phyloP scores from a whole-genome alignment of 768 basidiomycete species.

The Termitomyces sp. region DNA sequence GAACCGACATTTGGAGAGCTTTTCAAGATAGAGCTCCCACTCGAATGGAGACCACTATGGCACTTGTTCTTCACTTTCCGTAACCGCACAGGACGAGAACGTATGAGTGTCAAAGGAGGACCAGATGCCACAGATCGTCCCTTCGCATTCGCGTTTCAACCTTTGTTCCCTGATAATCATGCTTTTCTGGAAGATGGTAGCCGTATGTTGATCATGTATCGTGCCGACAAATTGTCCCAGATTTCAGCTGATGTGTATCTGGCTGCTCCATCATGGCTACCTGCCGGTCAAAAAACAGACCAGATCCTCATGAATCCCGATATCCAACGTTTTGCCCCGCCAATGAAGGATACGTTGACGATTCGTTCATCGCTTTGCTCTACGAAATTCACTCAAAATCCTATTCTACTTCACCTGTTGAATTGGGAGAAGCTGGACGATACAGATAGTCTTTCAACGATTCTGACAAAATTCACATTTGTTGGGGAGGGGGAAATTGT shows the following conservation, averaged over 20 bases:
- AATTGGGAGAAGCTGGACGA: conserved; percentile 74
- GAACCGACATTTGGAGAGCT: conserved; percentile 92
- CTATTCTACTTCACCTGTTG: conserved; percentile 72
- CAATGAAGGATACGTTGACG: conserved; percentile 70
- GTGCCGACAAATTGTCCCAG: conserved; percentile 64
- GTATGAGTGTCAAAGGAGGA: conserved; percentile 29
- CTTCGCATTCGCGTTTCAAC: conserved; percentile 91
- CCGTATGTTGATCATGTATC: conserved; percentile 81
- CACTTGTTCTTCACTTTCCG: conserved; percentile 95
- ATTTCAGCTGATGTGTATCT: conserved; percentile 71
- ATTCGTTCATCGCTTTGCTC: conserved; percentile 91
- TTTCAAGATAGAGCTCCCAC: conserved; percentile 78
- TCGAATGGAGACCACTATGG: conserved; percentile 65
- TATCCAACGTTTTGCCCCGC: conserved; percentile 58
- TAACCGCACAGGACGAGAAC: conserved; percentile 55
- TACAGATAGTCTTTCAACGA: conserved; percentile 59
- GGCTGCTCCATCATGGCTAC: conserved; percentile 55
- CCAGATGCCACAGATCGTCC: conserved; percentile 57
- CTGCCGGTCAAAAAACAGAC: conserved; percentile 54
- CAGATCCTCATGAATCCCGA: conserved; percentile 54
- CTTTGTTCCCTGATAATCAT: conserved; percentile 70
- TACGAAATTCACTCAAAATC: conserved; percentile 87
- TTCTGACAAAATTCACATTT: conserved; percentile 83
- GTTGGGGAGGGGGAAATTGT: conserved; percentile 94
- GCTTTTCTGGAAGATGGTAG: conserved; percentile 88